A percentile compares a stretch with the other conserved stretches of the same genome.
Evolutionary conservation across 2,329 filamentous ascomycete species (phyloP).

Genomic region (Endoconidiophora polonica): DNA sequence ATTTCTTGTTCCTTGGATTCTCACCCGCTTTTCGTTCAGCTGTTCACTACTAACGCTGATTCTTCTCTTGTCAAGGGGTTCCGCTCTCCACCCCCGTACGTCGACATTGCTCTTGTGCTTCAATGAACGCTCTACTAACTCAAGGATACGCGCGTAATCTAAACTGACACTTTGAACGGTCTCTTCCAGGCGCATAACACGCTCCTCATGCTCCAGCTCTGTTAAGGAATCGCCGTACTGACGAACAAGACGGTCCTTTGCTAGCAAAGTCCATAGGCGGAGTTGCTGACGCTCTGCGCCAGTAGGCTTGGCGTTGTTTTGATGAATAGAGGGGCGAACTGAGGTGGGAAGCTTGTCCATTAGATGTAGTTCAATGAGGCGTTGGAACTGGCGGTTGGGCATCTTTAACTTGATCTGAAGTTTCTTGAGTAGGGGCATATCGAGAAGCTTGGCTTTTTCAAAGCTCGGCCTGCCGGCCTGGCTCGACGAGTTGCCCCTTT

Average conservation of each 20-base stretch:
- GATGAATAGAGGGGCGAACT: conserved; percentile 34
- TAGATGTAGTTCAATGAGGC: conserved; percentile 60
- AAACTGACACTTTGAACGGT: conserved; percentile 51
- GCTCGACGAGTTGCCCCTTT: conserved; percentile 6
- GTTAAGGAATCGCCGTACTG: conserved; percentile 57
- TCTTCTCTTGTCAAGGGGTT: neutral
- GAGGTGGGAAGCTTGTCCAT: conserved; percentile 41
- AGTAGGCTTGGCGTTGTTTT: conserved; percentile 24
- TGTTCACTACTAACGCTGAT: neutral
- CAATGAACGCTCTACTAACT: conserved; percentile 25
- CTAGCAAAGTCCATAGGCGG: conserved; percentile 54
- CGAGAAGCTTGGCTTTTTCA: conserved; percentile 15
- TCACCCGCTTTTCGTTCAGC: neutral
- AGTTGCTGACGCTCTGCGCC: conserved; percentile 32
- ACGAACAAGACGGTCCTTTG: conserved; percentile 61
- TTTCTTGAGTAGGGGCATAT: conserved; percentile 34
- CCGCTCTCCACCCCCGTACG: neutral
- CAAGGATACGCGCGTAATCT: conserved; percentile 54
- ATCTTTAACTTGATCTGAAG: conserved; percentile 53
- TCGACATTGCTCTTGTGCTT: neutral
- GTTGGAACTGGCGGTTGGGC: conserved; percentile 55
- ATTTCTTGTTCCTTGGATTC: neutral
- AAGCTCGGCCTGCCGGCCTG: conserved; percentile 3
- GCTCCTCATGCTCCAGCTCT: conserved; percentile 50
- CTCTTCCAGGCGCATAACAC: conserved; percentile 55